phyloP scores from a whole-genome alignment of 2,329 filamentous ascomycete genomes.

The Penicillium nordicum region DNA sequence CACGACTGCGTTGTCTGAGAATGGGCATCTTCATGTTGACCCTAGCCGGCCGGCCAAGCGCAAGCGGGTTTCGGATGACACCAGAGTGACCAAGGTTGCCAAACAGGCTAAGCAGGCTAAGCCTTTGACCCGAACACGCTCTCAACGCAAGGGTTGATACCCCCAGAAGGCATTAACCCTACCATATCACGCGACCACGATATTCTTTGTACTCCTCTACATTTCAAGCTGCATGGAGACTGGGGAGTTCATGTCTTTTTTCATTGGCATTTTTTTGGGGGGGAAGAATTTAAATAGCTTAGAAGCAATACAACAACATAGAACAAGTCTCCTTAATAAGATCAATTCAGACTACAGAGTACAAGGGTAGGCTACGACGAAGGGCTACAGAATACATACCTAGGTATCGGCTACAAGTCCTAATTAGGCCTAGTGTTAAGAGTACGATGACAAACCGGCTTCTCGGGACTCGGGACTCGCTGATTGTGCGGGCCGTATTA shows the following conservation, averaged over 20 bases:
- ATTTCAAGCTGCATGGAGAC: conserved; percentile 18
- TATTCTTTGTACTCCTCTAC: conserved; percentile 19
- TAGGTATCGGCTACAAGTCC: not conserved
- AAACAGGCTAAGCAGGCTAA: conserved; percentile 51
- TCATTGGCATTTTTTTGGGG: not conserved
- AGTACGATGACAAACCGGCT: conserved; percentile 20
- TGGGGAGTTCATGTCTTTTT: conserved; percentile 7
- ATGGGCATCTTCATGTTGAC: conserved; percentile 60
- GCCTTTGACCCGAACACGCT: conserved; percentile 50
- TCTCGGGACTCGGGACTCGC: conserved; percentile 24
- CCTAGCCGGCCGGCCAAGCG: conserved; percentile 52
- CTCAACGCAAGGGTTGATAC: conserved; percentile 27
- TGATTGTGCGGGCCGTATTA: conserved; percentile 14
- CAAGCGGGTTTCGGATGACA: conserved; percentile 44
- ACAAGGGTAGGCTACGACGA: too few species aligned
- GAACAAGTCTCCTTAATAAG: not conserved
- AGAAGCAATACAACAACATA: conserved; percentile 11
- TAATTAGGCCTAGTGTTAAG: not conserved
- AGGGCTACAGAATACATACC: too few species aligned
- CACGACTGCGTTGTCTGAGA: conserved; percentile 55
- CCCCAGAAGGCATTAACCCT: not conserved
- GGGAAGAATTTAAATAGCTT: not conserved
- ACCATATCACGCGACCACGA: conserved; percentile 18
- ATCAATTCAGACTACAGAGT: not conserved
- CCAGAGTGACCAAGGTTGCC: conserved; percentile 39